Base-by-base conservation (phyloP, 768 basidiomycete genomes). In the Filobasidium wieringae region DNA sequence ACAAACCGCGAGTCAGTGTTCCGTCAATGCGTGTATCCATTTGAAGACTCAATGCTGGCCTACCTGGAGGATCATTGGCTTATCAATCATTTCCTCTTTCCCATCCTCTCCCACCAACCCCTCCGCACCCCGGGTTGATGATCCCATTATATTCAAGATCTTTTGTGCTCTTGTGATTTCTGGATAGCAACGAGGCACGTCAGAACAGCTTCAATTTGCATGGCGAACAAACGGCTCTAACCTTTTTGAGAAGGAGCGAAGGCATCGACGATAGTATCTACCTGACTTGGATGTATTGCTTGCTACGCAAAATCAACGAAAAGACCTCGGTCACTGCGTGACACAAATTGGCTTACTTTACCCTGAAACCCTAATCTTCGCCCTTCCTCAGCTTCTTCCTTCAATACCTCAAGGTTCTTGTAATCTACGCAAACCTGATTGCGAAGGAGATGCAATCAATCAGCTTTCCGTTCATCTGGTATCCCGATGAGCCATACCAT, bases 241-340 rank as follows among this genome's bases (percentile, higher is more conserved):
- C 89, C 88, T 74, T 81, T 73, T 17, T 77, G 71, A 0, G 82
- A 82, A 0, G 91, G 91, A 0, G 87, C 80, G 70, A 86, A 96
- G 0, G 84, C 83, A 6, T 79, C 74, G 59, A 92, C 86, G 26
- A 92, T 87, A 7, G 80, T 77, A 32, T 80, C 79, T 4, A 93
- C 81, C 72, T 96, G 92, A 26, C 76, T 76, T 0, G 92, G 92
- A 71, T 96, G 92, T 37, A 96, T 92, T 1, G 86, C 88, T 90
- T 96, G 92, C 88, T 90, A 70, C 19, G 11, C 11, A 1, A 2
- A 53, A 22, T 14, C 5, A 17, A 9, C 39, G 22, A 9, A 59
- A 39, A 27, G 17, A n/a, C 8, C 30, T 31, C 3, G 7, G 50
- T 6, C 17, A 31, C 5, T 17, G 26, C 26, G 33, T 19, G 2